Conservation (phyloP, 2,329 filamentous ascomycete species). For the Cercospora sp. region DNA sequence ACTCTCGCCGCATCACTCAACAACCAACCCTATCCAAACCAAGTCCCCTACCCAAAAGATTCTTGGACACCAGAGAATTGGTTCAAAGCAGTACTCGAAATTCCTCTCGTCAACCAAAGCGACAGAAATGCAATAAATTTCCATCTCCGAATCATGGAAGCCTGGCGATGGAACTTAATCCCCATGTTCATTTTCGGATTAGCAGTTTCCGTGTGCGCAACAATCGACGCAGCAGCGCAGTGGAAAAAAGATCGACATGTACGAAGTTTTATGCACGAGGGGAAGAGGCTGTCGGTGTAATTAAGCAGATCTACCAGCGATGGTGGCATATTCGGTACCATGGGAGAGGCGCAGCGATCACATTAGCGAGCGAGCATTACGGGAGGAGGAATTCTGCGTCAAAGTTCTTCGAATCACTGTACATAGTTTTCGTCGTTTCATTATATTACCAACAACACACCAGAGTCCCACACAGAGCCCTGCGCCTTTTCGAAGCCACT, state of each 20-base stretch:
- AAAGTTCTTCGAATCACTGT: conserved; percentile 1
- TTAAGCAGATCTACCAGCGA: no score
- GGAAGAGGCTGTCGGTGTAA: neutral
- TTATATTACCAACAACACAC: neutral
- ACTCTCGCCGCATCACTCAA: conserved; percentile 25
- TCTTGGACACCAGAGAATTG: conserved; percentile 38
- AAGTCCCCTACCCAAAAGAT: conserved; percentile 32
- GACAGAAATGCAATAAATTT: conserved; percentile 26
- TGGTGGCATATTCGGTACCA: neutral
- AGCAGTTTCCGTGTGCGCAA: conserved; percentile 12
- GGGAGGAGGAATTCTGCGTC: neutral
- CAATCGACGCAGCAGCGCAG: neutral
- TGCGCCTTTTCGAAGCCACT: neutral
- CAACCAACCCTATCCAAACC: conserved; percentile 34
- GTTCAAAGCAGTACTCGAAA: conserved; percentile 32
- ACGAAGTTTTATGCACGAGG: neutral
- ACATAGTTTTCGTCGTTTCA: conserved; percentile 1
- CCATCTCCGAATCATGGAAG: conserved; percentile 31
- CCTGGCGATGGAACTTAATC: conserved; percentile 38
- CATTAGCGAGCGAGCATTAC: neutral
- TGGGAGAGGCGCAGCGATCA: neutral
- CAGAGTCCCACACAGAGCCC: neutral
- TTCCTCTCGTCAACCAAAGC: conserved; percentile 21
- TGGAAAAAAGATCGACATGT: neutral
- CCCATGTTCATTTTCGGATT: conserved; percentile 33